Percentiles rank a stretch among this genome's conserved stretches.
phyloP scores from a whole-genome alignment of 2,329 filamentous ascomycete genomes.

The Epichloe aotearoae region DNA sequence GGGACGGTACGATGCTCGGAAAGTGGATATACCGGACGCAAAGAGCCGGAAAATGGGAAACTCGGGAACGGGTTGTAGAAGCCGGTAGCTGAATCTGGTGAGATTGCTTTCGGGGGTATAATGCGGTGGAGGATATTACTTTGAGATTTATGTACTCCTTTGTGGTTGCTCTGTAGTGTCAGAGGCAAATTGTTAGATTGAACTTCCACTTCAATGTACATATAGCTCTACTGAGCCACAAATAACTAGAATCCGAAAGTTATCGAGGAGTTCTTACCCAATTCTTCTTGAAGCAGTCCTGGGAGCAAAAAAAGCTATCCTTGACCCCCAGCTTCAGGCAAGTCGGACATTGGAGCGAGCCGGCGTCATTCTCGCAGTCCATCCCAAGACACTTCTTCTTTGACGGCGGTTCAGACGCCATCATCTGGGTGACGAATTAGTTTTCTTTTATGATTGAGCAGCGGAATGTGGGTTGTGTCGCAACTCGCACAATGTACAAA shows the following conservation, averaged over 20 bases:
- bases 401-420: slow-evolving; percentile 35
- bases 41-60: slow-evolving; percentile 65
- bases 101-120: slow-evolving; percentile 67
- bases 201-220: not conserved
- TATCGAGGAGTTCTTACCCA: slow-evolving; percentile 53
- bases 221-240: not conserved
- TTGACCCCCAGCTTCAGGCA: slow-evolving; percentile 80
- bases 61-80: slow-evolving; percentile 85
- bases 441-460: not conserved
- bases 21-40: slow-evolving; percentile 80
- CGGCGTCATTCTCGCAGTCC: slow-evolving; percentile 79
- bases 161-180: slow-evolving; percentile 62
- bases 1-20: slow-evolving; percentile 62
- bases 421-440: slow-evolving; percentile 8
- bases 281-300: slow-evolving; percentile 97
- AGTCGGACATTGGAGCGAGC: slow-evolving; percentile 81
- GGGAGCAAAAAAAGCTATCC: slow-evolving; percentile 86
- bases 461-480: not conserved
- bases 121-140: slow-evolving; percentile 61
- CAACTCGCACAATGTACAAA: not conserved
- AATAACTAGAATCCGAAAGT: not conserved
- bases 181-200: not conserved
- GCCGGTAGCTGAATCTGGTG: slow-evolving; percentile 83
- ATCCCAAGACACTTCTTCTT: slow-evolving; percentile 65
- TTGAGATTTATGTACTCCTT: slow-evolving; percentile 57